A percentile compares a stretch with the other conserved stretches of the same genome.
These are phyloP conservation scores for Paradendryphiella salina DNA, from an alignment of 2,329 filamentous ascomycete genomes.

Conservation along the genomic window DNA sequence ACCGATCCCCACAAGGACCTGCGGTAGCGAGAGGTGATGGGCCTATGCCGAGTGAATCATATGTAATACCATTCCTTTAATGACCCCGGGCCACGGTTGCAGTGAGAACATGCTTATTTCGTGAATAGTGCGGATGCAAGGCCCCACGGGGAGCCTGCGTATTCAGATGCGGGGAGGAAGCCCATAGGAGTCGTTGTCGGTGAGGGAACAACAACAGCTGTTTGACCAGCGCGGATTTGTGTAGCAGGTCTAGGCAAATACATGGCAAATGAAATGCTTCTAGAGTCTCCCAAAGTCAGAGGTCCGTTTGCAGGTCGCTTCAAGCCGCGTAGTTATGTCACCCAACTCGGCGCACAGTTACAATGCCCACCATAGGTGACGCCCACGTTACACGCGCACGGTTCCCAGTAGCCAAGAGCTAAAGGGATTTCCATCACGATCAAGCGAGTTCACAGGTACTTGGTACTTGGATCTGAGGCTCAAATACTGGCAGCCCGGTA, in stretches of 20 bases:
- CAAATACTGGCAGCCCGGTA: not conserved
- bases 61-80: not conserved
- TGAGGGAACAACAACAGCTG: not conserved
- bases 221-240: not conserved
- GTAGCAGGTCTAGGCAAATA: not conserved
- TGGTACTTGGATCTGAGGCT: constrained; percentile 2
- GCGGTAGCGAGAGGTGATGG: not conserved
- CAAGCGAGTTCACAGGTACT: not conserved
- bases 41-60: not conserved
- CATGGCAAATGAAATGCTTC: not conserved
- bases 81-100: not conserved
- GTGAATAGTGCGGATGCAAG: not conserved
- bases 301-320: constrained; percentile 1
- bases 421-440: not conserved
- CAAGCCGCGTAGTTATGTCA: constrained; percentile 11
- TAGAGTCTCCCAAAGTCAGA: constrained; percentile 1
- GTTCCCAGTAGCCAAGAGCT: not conserved
- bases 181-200: not conserved
- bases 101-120: constrained; percentile 4
- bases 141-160: not conserved
- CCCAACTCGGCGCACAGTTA: constrained; percentile 12
- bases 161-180: constrained; percentile 2
- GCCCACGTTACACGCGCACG: constrained; percentile 14
- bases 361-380: constrained; percentile 6
- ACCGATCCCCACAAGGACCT: not conserved